Base-by-base conservation (phyloP, 345 rosid genomes). In the Gossypium longicalyx region DNA sequence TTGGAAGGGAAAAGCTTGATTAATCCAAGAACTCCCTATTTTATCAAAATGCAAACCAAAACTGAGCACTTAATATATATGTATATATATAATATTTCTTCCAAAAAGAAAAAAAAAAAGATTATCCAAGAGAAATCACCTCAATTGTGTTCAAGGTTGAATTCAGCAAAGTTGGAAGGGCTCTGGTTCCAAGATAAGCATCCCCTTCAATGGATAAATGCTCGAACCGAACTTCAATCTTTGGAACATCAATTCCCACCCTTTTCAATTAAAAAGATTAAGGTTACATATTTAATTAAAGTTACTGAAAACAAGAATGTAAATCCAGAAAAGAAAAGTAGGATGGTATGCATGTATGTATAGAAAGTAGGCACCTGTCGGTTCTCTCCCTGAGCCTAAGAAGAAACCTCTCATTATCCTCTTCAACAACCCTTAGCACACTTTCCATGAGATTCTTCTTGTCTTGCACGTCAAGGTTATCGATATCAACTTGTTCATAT, bases 371-470 rank as follows among this genome's bases (percentile, higher is more conserved):
- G 29, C 19, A 89, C 90, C 86, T 85, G 12, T 88, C 87, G 71
- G 78, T 88, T 20, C 89, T 85, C 20, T 81, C 83, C 23, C 92
- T 78, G 15, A 86, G 77, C 38, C 81, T 71, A 16, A 54, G 74
- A n/a, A 88, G 81, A 43, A 88, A 82, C 64, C 72, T 82, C 76
- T 84, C 89, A 56, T 88, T 88, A 54, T 86, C 92, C n/a, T 85
- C 86, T 61, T 88, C 92, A 58, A 80, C 89, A 76, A 85, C 86
- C 73, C 80, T 84, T 27, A 86, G 72, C 41, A 86, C 45, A 16
- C 76, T 85, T 60, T 81, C 86, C 69, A 88, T 70, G n/a, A 86
- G 22, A 27, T 71, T 74, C 22, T 64, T 77, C 86, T 81, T 86
- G 34, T 86, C 79, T 9, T 77, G 79, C 67, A 78, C 22, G 2